Evolutionary conservation across 2,329 filamentous ascomycete genomes (phyloP).

Genomic region (Niveomyces coronatus): DNA sequence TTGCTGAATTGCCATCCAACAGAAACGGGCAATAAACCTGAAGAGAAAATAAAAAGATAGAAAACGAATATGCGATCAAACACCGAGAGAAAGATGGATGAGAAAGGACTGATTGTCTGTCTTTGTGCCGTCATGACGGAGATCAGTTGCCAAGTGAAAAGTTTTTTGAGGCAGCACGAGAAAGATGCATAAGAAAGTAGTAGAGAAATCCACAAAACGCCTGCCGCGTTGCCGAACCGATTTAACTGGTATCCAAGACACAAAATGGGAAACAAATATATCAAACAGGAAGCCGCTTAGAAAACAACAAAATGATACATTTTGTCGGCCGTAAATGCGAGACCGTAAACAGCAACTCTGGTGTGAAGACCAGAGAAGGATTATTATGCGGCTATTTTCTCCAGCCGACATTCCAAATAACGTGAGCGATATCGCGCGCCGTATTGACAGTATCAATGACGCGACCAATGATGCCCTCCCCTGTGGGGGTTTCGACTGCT

Average conservation of each 20-base stretch:
- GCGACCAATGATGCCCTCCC: conserved; percentile 60
- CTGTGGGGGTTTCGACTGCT: conserved; percentile 53
- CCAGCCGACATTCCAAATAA: conserved; percentile 64
- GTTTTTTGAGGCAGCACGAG: too few species aligned
- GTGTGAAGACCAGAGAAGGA: neutral
- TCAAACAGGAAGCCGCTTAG: neutral
- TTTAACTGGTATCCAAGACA: conserved; percentile 9
- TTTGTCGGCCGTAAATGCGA: neutral
- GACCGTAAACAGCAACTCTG: neutral
- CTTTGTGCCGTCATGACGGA: too few species aligned
- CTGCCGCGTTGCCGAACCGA: conserved; percentile 3
- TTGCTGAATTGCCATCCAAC: too few species aligned
- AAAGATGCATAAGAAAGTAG: neutral
- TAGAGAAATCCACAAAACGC: conserved; percentile 1
- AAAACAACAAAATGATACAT: too few species aligned
- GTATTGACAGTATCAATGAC: conserved; percentile 74
- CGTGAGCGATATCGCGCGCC: conserved; percentile 58
- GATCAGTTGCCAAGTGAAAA: too few species aligned
- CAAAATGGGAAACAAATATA: conserved; percentile 3
- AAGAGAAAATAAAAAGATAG: neutral
- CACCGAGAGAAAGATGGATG: neutral
- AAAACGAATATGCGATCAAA: conserved; percentile 1
- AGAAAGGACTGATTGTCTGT: too few species aligned
- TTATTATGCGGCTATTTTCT: conserved; percentile 31
- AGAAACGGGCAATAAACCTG: neutral